phyloP scores from a whole-genome alignment of 2,329 filamentous ascomycete species.

The Shiraia bambusicola region DNA sequence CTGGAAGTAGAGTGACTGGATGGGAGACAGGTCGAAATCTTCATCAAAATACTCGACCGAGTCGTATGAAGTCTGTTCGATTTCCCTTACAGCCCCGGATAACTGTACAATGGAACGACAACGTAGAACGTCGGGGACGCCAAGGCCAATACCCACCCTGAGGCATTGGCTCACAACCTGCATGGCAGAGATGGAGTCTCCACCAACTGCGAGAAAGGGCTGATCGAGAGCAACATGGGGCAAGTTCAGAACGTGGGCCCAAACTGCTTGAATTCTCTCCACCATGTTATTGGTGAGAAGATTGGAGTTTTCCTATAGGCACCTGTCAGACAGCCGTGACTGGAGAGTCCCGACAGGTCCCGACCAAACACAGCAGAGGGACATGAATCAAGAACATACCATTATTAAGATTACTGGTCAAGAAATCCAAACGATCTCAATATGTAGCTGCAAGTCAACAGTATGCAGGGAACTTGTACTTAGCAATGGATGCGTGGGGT shows the following conservation, averaged over 20 bases:
- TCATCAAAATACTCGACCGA: slow-evolving; percentile 29
- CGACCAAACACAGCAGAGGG: slow-evolving; percentile 18
- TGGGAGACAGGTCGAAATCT: slow-evolving; percentile 36
- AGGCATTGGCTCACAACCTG: slow-evolving; percentile 52
- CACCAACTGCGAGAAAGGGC: slow-evolving; percentile 49
- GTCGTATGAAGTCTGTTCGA: slow-evolving; percentile 19
- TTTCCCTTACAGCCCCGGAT: slow-evolving; percentile 22
- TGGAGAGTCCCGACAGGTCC: neutral
- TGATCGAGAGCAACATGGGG: slow-evolving; percentile 31
- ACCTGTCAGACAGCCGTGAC: no score
- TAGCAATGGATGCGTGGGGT: no score
- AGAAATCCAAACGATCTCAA: no score
- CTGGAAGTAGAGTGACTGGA: slow-evolving; percentile 37
- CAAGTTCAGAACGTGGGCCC: slow-evolving; percentile 36
- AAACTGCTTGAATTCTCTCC: slow-evolving; percentile 25
- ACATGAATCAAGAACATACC: no score
- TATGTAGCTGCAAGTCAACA: no score
- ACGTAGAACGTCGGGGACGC: slow-evolving; percentile 52
- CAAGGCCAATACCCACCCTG: slow-evolving; percentile 48
- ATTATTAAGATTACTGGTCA: no score
- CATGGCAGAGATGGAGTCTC: slow-evolving; percentile 55
- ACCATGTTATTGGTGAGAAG: slow-evolving; percentile 14
- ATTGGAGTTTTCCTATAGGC: slow-evolving; percentile 3
- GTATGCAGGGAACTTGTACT: no score
- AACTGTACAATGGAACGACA: slow-evolving; percentile 49